These are phyloP conservation scores for Calocybe gangraenosa DNA, from an alignment of 768 basidiomycete species.

Conservation along the genomic window DNA sequence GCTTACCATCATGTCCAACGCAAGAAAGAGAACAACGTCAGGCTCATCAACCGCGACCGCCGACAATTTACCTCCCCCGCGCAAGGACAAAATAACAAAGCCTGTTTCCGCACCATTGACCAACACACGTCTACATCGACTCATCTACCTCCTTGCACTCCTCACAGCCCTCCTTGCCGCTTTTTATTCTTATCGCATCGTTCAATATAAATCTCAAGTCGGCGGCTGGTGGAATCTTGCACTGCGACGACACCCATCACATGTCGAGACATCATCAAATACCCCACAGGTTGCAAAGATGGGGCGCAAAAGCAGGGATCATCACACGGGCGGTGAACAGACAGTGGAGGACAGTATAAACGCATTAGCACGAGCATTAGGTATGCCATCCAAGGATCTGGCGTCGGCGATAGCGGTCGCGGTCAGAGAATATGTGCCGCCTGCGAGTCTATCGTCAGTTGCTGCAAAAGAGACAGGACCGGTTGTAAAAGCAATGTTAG, in stretches of 20 bases:
- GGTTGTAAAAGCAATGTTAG: conserved; percentile 37
- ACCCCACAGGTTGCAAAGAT: conserved; percentile 2
- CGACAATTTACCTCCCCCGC: conserved; percentile 25
- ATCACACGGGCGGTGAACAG: conserved; percentile 6
- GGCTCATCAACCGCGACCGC: conserved; percentile 9
- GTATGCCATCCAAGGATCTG: conserved; percentile 55
- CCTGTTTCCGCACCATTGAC: conserved; percentile 42
- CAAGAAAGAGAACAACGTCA: conserved; percentile 15
- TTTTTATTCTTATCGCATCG: conserved; percentile 48
- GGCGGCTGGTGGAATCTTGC: conserved; percentile 62
- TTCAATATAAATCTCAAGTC: conserved; percentile 47
- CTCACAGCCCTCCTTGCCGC: conserved; percentile 37
- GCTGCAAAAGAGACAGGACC: conserved; percentile 43
- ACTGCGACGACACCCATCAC: conserved; percentile 32
- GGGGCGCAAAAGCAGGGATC: conserved; percentile 6
- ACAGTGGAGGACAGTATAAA: conserved; percentile 55
- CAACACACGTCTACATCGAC: conserved; percentile 36
- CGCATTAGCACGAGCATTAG: conserved; percentile 57
- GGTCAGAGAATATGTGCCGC: conserved; percentile 54
- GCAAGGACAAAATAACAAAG: conserved; percentile 16
- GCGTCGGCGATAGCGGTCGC: conserved; percentile 62
- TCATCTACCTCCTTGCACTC: conserved; percentile 47
- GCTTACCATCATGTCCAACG: conserved; percentile 4
- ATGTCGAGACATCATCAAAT: conserved; percentile 2
- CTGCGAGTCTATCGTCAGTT: conserved; percentile 54